Evolutionary conservation across 257 asterid species (phyloP).

Genomic region (Solanum clarkiae): DNA sequence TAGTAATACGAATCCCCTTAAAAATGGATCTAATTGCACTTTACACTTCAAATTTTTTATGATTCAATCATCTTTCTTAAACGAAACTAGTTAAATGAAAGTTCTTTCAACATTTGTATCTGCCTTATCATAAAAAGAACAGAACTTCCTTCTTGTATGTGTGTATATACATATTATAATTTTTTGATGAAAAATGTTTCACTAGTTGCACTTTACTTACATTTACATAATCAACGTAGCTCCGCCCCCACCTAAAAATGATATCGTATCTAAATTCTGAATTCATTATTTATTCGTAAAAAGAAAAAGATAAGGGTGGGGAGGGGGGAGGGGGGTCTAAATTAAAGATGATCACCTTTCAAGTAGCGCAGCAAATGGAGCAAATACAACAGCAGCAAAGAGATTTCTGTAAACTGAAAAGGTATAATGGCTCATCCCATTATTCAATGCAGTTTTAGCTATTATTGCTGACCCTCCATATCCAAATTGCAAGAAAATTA

Average conservation of each 20-base stretch:
- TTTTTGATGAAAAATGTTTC: not conserved
- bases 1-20: too few species aligned
- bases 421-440: slow-evolving; percentile 45
- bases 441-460: slow-evolving; percentile 47
- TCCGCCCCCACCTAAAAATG: not conserved
- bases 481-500: slow-evolving; percentile 33
- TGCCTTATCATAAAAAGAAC: not conserved
- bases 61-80: too few species aligned
- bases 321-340: not conserved
- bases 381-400: slow-evolving; percentile 33
- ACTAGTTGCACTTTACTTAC: too few species aligned
- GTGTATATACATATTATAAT: not conserved
- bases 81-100: too few species aligned
- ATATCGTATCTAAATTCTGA: not conserved
- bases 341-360: slow-evolving; percentile 31
- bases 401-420: slow-evolving; percentile 44
- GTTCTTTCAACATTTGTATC: not conserved
- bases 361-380: slow-evolving; percentile 39
- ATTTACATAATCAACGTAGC: not conserved
- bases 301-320: too few species aligned
- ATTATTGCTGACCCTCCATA: slow-evolving; percentile 35
- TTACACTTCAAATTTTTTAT: too few species aligned
- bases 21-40: too few species aligned
- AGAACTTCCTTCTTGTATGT: too few species aligned
- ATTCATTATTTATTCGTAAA: not conserved